phyloP scores from a whole-genome alignment of 73 alveolate species.

The Breviolum minutum region DNA sequence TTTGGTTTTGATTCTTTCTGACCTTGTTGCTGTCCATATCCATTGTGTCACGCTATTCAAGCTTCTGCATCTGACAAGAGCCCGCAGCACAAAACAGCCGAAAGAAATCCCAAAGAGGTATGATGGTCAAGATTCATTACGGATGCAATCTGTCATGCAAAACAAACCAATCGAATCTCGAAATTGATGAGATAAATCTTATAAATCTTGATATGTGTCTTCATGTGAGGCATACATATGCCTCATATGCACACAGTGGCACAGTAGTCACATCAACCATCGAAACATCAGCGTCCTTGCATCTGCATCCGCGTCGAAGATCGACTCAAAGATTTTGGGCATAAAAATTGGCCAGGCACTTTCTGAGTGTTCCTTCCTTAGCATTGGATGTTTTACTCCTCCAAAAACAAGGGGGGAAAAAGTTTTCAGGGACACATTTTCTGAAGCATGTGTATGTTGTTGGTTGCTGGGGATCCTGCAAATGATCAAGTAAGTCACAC shows the following conservation, averaged over 20 bases:
- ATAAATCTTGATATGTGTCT: background rate
- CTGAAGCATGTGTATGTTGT: background rate
- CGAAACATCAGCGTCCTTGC: conserved; percentile 53
- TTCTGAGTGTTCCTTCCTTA: conserved; percentile 85
- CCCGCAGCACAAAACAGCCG: no score
- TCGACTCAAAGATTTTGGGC: conserved; percentile 91
- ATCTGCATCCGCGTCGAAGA: conserved; percentile 73
- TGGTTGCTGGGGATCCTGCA: conserved; percentile 2
- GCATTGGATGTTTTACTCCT: background rate
- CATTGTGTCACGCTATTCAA: no score
- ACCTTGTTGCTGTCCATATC: no score
- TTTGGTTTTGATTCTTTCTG: no score
- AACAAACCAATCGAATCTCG: no score
- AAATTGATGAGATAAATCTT: background rate
- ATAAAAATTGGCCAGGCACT: conserved; percentile 90
- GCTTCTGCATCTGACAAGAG: no score
- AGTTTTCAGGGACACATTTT: background rate
- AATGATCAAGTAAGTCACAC: conserved; percentile 66
- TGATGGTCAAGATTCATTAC: no score
- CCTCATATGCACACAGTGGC: no score
- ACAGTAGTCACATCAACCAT: background rate
- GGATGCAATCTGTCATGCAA: no score
- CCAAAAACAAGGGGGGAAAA: background rate
- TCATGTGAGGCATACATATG: no score
- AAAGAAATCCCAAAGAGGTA: no score